Conservation (phyloP, 441 rosid species). For the Iberis amara region DNA sequence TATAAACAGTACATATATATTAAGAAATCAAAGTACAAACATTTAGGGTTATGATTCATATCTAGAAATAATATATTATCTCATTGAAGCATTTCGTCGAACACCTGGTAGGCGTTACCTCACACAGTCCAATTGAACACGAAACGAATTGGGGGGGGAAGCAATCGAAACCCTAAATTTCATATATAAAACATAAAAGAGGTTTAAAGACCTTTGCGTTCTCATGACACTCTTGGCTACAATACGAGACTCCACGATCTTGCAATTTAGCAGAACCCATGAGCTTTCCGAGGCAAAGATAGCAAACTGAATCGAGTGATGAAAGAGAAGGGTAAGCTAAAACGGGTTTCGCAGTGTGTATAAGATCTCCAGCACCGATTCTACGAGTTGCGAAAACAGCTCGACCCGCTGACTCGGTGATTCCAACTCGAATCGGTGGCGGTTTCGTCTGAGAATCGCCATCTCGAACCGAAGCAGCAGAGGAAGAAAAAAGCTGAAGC, state of each 20-base stretch:
- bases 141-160: background rate
- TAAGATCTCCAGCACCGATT: too few species aligned
- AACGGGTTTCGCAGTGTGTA: constrained; percentile 67
- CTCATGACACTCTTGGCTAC: constrained; percentile 31
- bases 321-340: constrained; percentile 51
- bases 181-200: background rate
- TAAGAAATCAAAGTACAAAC: background rate
- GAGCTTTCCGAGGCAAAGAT: constrained; percentile 57
- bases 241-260: constrained; percentile 10
- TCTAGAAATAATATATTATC: background rate
- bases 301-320: constrained; percentile 41
- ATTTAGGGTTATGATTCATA: background rate
- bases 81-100: constrained; percentile 36
- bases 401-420: constrained; percentile 72
- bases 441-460: constrained; percentile 32
- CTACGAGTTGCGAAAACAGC: constrained; percentile 69
- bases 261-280: constrained; percentile 3
- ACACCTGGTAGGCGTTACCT: constrained; percentile 32
- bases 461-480: constrained; percentile 23
- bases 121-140: background rate
- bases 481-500: constrained; percentile 17
- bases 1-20: background rate
- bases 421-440: constrained; percentile 65
- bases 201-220: constrained; percentile 42
- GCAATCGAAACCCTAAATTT: background rate